Base-by-base conservation (phyloP, 495 filamentous ascomycete species). In the Aspergillus cavernicola region DNA sequence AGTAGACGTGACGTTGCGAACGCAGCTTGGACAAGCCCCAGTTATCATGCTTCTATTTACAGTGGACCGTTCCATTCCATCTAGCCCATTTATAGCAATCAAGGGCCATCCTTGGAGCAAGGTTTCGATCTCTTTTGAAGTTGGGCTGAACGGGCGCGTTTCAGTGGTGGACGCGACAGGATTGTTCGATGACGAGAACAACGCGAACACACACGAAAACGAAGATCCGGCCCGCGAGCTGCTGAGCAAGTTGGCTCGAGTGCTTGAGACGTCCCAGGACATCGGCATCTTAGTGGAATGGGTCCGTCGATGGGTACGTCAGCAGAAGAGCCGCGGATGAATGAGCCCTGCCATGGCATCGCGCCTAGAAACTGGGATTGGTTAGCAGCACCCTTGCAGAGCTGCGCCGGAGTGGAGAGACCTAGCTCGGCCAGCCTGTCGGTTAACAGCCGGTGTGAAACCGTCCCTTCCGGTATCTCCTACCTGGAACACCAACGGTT, bases 101-200 rank as follows among this genome's bases (percentile, higher is more conserved):
- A 50, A 53, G 6, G 20, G 39, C 12, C n/a, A n/a, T n/a, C 19
- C 50, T 4, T 39, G 60, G 16, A 55, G 55, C 12, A 63, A 65
- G 39, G 59, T 70, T 6, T 69, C 72, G 2, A 60, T 77, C 20
- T 66, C 67, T 45, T 73, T 90, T 24, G 81, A 84, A 57, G 76
- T 90, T 20, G 78, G 79, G 15, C 67, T 80, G 33, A 85, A 87
- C 56, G 87, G 83, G 1, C 71, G 69, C 3, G 74, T 90, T 13
- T 66, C 72, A 0, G 67, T 77, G 4, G 61, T 73, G 23, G 67
- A 76, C 16, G 62, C 69, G 9, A 51, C 69, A 15, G 70, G 71
- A 9, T 48, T 68, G 35, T 48, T 55, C 26, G 62, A 62, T 35
- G 58, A 60, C 18, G 62, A 66, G 5, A 48, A 32, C 6, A 60